Conservation (phyloP, 2,329 filamentous ascomycete genomes). For the Xylariaceae sp. region DNA sequence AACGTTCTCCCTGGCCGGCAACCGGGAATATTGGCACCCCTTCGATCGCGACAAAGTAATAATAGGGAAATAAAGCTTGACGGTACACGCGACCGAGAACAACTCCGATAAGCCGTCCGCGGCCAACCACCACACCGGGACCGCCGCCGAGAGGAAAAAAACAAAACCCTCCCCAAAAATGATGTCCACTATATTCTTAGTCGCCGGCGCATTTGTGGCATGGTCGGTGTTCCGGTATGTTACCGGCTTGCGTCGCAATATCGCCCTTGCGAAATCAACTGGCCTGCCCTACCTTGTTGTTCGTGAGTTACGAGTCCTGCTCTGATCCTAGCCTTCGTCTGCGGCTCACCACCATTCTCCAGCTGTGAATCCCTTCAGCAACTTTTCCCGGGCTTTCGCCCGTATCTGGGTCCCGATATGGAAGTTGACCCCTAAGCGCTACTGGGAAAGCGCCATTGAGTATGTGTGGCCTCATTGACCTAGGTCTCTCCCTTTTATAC, state of each 20-base stretch:
- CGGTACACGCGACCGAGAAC: not conserved
- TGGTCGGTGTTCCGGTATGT: slow-evolving; percentile 31
- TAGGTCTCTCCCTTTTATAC: not conserved
- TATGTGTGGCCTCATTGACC: slow-evolving; percentile 37
- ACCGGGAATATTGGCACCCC: too few species aligned
- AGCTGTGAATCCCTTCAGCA: slow-evolving; percentile 47
- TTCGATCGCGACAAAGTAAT: not conserved
- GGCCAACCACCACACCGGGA: not conserved
- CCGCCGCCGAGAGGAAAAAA: too few species aligned
- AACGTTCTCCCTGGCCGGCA: too few species aligned
- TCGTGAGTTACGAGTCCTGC: slow-evolving; percentile 40
- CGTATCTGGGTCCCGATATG: slow-evolving; percentile 52
- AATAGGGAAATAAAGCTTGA: not conserved
- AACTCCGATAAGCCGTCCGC: not conserved
- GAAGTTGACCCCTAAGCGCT: slow-evolving; percentile 46
- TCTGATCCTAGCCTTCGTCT: not conserved
- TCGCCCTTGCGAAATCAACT: slow-evolving; percentile 44
- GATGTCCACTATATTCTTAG: slow-evolving; percentile 35
- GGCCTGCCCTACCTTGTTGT: slow-evolving; percentile 49
- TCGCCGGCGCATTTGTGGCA: slow-evolving; percentile 31
- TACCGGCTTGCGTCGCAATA: slow-evolving; percentile 38
- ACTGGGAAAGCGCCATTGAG: slow-evolving; percentile 55
- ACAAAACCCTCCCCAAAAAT: slow-evolving; percentile 21
- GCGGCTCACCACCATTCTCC: slow-evolving; percentile 1
- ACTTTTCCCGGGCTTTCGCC: slow-evolving; percentile 51